Evolutionary conservation across 225 moss, liverwort and hornwort genomes (phyloP), one percentile per base, ranked within the genome.

Genomic region (Marchantia paleacea): DNA sequence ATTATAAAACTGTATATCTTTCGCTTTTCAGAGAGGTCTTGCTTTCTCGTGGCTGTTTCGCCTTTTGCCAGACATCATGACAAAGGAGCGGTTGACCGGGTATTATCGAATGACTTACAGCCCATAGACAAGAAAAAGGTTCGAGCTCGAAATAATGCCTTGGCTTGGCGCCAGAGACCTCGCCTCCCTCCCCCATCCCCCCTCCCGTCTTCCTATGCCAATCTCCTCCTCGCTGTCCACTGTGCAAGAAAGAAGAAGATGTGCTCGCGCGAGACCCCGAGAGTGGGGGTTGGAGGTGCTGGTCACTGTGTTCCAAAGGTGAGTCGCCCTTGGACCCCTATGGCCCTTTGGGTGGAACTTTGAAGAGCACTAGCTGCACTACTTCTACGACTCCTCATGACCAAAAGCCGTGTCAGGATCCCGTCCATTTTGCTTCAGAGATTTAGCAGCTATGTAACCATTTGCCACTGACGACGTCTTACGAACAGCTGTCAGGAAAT

Each of bases 31-130:
- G 26, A 67, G 69, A 48, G 69, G 52, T 26, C 73, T 54, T 73
- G 22, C 53, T 52, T 26, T 52, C 73, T 54, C 73, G n/a, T 73
- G 22, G 52, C 73, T 73, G 52, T 73, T 54, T 26, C 53, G 52
- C n/a, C 73, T 73, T 73, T 73, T 73, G 73, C n/a, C 73, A 73
- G 73, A 73, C 73, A 73, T 73, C 73, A 73, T 53, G 73, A 73
- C 52, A 73, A 73, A 48, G 73, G 73, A 73, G 73, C 73, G 73
- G 73, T 73, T 73, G 73, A 73, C 73, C 53, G 73, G 53, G 73
- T 73, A 52, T 53, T 25, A 73, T 54, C 73, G 14, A 73, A 73
- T 73, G 73, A 52, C 73, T 24, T 73, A 8, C 73, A 73, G 73
- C 73, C 73, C 73, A 73, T 73, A 73, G 52, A 25, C 12, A 24